These are phyloP conservation scores for Chalciporus sp. DNA, from an alignment of 1,284 basidiomycete species.

Conservation along the genomic window DNA sequence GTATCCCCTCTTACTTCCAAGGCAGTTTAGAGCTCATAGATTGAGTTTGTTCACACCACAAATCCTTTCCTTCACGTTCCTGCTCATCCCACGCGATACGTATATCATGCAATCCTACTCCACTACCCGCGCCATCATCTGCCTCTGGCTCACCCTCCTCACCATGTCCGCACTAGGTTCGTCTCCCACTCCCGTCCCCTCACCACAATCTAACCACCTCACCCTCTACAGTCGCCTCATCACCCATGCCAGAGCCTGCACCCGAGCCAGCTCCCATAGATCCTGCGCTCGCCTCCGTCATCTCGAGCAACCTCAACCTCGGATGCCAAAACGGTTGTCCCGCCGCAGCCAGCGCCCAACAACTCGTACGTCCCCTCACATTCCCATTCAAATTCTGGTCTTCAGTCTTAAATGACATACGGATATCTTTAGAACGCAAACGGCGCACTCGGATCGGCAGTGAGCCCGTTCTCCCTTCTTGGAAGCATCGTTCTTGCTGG, in stretches of 20 bases:
- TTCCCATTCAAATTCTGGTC: neutral
- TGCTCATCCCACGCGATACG: neutral
- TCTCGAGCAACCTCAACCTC: slow-evolving; percentile 28
- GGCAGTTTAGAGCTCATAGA: slow-evolving; percentile 24
- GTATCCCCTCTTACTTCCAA: neutral
- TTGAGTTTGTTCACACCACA: slow-evolving; percentile 12
- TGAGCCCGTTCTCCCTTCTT: slow-evolving; percentile 18
- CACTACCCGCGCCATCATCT: slow-evolving; percentile 18
- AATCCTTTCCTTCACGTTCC: neutral
- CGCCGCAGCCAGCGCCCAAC: slow-evolving; percentile 21
- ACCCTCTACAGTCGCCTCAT: slow-evolving; percentile 15
- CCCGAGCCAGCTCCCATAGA: slow-evolving; percentile 29
- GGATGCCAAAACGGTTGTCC: slow-evolving; percentile 29
- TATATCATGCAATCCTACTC: slow-evolving; percentile 16
- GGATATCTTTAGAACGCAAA: slow-evolving; percentile 17
- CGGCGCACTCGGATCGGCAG: slow-evolving; percentile 21
- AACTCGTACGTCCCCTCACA: slow-evolving; percentile 18
- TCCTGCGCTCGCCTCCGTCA: slow-evolving; percentile 11
- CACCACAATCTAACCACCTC: neutral
- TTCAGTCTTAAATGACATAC: slow-evolving; percentile 1
- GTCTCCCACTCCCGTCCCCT: neutral
- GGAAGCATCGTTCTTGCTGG: slow-evolving; percentile 25
- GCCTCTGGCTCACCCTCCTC: slow-evolving; percentile 25
- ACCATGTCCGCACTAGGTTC: slow-evolving; percentile 22
- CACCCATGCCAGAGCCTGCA: slow-evolving; percentile 24